phyloP scores from a whole-genome alignment of 2,329 filamentous ascomycete species.

The Fusarium cicatricum region DNA sequence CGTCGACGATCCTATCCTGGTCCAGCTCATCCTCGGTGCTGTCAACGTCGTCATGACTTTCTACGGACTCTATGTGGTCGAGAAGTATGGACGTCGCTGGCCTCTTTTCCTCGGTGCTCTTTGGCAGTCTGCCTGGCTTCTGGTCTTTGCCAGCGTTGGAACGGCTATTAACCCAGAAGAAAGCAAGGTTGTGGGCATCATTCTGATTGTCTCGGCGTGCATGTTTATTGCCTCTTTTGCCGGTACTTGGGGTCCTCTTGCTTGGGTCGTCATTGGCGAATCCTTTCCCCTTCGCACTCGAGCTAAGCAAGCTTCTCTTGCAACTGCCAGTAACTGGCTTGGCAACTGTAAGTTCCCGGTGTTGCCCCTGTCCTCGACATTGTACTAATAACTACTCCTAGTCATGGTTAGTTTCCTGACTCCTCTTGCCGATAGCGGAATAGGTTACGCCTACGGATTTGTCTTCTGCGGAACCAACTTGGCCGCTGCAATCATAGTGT shows the following conservation, averaged over 20 bases:
- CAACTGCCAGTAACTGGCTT: constrained; percentile 64
- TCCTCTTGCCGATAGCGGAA: constrained; percentile 68
- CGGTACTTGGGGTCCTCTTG: constrained; percentile 72
- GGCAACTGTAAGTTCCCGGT: constrained; percentile 60
- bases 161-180: constrained; percentile 53
- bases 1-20: constrained; percentile 70
- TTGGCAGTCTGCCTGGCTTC: constrained; percentile 72
- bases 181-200: constrained; percentile 62
- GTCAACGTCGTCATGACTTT: constrained; percentile 76
- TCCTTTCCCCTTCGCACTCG: constrained; percentile 67
- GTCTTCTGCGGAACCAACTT: constrained; percentile 72
- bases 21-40: constrained; percentile 72
- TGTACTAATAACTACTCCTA: constrained; percentile 27
- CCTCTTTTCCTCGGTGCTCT: constrained; percentile 71
- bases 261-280: constrained; percentile 74
- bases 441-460: constrained; percentile 71
- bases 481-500: constrained; percentile 65
- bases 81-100: constrained; percentile 72
- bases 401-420: constrained; percentile 74
- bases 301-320: constrained; percentile 62
- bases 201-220: constrained; percentile 77
- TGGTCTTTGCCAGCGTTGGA: constrained; percentile 70
- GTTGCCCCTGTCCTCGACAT: accelerated
- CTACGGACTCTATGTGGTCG: constrained; percentile 72
- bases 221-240: constrained; percentile 80